phyloP scores from a whole-genome alignment of 306 rosid genomes.

The Vachellia pachyceras region DNA sequence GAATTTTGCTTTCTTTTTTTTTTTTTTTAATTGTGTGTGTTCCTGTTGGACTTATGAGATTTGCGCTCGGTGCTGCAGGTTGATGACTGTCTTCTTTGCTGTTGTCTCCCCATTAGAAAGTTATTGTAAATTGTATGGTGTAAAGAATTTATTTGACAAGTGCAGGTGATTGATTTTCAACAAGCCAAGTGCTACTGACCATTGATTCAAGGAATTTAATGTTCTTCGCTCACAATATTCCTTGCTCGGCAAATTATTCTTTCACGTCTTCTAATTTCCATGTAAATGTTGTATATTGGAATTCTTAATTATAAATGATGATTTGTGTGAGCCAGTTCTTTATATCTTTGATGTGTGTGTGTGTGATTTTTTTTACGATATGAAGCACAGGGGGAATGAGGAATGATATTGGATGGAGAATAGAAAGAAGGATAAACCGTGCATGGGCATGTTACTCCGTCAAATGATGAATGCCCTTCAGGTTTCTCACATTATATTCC shows the following conservation, averaged over 20 bases:
- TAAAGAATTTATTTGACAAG: slow-evolving; percentile 51
- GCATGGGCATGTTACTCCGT: slow-evolving; percentile 24
- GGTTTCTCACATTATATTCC: background rate
- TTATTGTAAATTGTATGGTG: slow-evolving; percentile 48
- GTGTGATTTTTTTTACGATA: no score
- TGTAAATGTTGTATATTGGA: slow-evolving; percentile 90
- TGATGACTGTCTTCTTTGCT: slow-evolving; percentile 44
- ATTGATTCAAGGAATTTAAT: slow-evolving; percentile 55
- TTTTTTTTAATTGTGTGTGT: background rate
- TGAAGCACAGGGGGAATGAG: slow-evolving; percentile 40
- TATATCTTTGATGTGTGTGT: slow-evolving; percentile 48
- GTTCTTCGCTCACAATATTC: slow-evolving; percentile 49
- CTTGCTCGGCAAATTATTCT: slow-evolving; percentile 54
- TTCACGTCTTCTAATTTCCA: slow-evolving; percentile 54
- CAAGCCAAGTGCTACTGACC: slow-evolving; percentile 58
- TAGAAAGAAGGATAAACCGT: background rate
- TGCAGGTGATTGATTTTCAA: slow-evolving; percentile 50
- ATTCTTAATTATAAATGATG: slow-evolving; percentile 55
- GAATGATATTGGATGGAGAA: background rate
- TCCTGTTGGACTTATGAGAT: background rate
- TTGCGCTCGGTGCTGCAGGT: slow-evolving; percentile 54
- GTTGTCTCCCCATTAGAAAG: slow-evolving; percentile 42
- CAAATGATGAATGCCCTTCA: background rate
- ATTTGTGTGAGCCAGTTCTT: slow-evolving; percentile 72
- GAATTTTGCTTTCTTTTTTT: background rate